Percentiles rank a stretch among this genome's conserved stretches.
These are phyloP conservation scores for Thuidium tamariscinum DNA, from an alignment of 225 moss, liverwort and hornwort genomes.

Conservation along the genomic window DNA sequence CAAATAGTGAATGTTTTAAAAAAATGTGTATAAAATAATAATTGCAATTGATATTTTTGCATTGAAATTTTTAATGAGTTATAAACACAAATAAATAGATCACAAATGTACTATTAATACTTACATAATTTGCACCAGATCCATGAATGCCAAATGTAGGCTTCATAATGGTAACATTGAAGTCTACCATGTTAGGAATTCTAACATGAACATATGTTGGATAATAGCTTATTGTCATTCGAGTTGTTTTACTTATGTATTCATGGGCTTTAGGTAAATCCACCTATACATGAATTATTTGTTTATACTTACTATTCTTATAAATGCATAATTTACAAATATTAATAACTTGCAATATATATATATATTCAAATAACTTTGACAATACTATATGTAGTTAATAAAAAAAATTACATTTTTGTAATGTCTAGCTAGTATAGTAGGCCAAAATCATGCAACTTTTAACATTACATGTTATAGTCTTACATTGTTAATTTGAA, in stretches of 20 bases:
- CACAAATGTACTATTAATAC: neutral
- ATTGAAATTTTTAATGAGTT: neutral
- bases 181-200: neutral
- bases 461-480: neutral
- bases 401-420: neutral
- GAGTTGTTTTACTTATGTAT: conserved; percentile 4
- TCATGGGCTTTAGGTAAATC: neutral
- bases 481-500: conserved; percentile 20
- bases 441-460: neutral
- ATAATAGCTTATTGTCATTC: conserved; percentile 4
- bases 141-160: conserved; percentile 22
- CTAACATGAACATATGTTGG: neutral
- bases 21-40: neutral
- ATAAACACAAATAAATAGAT: neutral
- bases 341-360: neutral
- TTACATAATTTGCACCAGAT: conserved; percentile 13
- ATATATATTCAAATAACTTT: neutral
- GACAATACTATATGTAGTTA: no score
- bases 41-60: neutral
- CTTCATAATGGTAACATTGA: conserved; percentile 6
- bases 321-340: neutral
- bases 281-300: neutral
- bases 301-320: neutral
- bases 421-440: no score
- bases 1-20: neutral